Percentiles rank a stretch among this genome's conserved stretches.
phyloP scores from a whole-genome alignment of 805 yeast genomes.

The Schwanniomyces polymorphus region DNA sequence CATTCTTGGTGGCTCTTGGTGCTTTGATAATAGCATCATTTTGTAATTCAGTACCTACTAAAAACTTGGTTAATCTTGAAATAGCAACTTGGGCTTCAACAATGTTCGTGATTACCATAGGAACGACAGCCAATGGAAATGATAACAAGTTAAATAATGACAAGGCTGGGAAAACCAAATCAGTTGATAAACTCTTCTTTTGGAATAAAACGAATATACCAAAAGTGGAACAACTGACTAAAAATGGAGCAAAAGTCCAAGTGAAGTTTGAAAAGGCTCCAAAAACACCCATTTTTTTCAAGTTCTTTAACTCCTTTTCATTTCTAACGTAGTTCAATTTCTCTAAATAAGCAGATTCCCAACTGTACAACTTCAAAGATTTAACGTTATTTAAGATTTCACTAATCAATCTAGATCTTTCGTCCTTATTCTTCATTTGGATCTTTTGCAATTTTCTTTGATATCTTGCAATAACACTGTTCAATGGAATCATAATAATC shows the following conservation, averaged over 20 bases:
- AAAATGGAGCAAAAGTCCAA: constrained; percentile 84
- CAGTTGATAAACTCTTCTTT: constrained; percentile 75
- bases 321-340: constrained; percentile 82
- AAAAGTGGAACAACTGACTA: constrained; percentile 89
- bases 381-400: constrained; percentile 91
- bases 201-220: constrained; percentile 69
- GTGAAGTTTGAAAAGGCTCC: constrained; percentile 71
- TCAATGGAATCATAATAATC: constrained; percentile 76
- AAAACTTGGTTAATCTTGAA: constrained; percentile 69
- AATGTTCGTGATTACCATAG: constrained; percentile 81
- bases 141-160: constrained; percentile 83
- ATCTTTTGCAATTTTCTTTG: constrained; percentile 74
- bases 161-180: constrained; percentile 87
- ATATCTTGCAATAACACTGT: constrained; percentile 63
- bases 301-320: constrained; percentile 76
- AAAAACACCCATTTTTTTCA: constrained; percentile 70
- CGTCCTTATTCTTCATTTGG: constrained; percentile 91
- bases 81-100: constrained; percentile 89
- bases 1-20: constrained; percentile 49
- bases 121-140: constrained; percentile 91
- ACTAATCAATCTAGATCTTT: constrained; percentile 83
- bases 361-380: constrained; percentile 88
- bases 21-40: constrained; percentile 65
- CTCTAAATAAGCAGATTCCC: constrained; percentile 86
- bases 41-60: constrained; percentile 79